phyloP scores from a whole-genome alignment of 164 flowering plant species.

The Malania oleifera region DNA sequence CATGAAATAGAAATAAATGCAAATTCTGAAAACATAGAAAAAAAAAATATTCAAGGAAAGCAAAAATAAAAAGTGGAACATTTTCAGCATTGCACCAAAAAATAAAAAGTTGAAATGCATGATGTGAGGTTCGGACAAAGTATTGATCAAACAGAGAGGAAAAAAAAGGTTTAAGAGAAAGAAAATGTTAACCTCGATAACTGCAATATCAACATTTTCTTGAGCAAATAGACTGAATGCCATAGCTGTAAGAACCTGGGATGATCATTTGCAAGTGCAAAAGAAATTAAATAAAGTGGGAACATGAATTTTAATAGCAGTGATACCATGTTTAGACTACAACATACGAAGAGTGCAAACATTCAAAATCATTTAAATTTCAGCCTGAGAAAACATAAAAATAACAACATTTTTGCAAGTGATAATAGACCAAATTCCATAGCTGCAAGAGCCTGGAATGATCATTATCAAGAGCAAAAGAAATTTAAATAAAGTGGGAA shows the following conservation, averaged over 20 bases:
- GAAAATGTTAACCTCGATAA: constrained; percentile 63
- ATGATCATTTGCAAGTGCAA: constrained; percentile 6
- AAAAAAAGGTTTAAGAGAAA: background rate
- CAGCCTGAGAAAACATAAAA: too few species aligned
- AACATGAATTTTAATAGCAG: background rate
- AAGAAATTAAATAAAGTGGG: background rate
- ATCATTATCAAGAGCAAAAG: too few species aligned
- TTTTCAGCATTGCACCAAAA: too few species aligned
- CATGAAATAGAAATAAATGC: background rate
- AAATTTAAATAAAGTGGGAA: too few species aligned
- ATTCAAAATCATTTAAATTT: too few species aligned
- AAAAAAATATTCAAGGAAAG: too few species aligned
- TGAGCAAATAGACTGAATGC: constrained; percentile 76
- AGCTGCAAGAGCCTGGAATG: too few species aligned
- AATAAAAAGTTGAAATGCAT: too few species aligned
- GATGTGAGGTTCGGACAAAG: too few species aligned
- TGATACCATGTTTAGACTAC: background rate
- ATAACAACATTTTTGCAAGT: too few species aligned
- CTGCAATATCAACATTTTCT: constrained; percentile 78
- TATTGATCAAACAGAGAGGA: background rate
- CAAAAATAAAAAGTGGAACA: too few species aligned
- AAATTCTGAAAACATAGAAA: background rate
- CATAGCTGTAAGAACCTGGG: constrained; percentile 85
- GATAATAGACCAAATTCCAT: too few species aligned
- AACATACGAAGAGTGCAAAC: background rate